phyloP scores from a whole-genome alignment of 352 stramenopile genomes.

The Pythium pyrilobum region DNA sequence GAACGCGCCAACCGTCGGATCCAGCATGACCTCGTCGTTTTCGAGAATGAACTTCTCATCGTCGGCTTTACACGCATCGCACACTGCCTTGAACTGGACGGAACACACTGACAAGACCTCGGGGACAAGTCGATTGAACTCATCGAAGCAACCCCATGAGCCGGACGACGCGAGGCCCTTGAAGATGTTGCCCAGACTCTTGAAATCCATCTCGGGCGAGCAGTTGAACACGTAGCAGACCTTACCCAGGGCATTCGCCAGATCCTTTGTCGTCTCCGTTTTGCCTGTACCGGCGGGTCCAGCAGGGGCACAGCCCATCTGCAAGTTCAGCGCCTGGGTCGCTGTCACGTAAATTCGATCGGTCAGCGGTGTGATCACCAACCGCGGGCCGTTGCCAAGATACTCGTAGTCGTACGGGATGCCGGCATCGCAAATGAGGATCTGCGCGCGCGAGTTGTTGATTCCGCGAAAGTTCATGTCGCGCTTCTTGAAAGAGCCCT shows the following conservation, averaged over 20 bases:
- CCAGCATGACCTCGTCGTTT: slow-evolving; percentile 90
- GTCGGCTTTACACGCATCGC: slow-evolving; percentile 93
- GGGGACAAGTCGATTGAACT: slow-evolving; percentile 95
- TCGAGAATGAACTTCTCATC: slow-evolving; percentile 92
- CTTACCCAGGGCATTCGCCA: slow-evolving; percentile 92
- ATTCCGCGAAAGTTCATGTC: slow-evolving; percentile 84
- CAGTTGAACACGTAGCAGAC: slow-evolving; percentile 96
- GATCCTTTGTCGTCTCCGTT: slow-evolving; percentile 95
- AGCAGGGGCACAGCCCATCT: slow-evolving; percentile 78
- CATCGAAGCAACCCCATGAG: slow-evolving; percentile 96
- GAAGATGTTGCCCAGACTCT: slow-evolving; percentile 96
- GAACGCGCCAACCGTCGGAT: slow-evolving; percentile 92
- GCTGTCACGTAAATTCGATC: slow-evolving; percentile 97
- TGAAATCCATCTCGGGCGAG: slow-evolving; percentile 96
- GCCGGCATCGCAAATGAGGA: slow-evolving; percentile 90
- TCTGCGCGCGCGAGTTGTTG: slow-evolving; percentile 77
- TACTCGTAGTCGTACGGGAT: slow-evolving; percentile 98
- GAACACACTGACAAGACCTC: slow-evolving; percentile 93
- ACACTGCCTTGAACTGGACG: slow-evolving; percentile 95
- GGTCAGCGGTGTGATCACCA: slow-evolving; percentile 95
- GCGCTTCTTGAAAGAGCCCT: slow-evolving; percentile 88
- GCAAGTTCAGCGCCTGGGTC: slow-evolving; percentile 93
- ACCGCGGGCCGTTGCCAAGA: slow-evolving; percentile 90
- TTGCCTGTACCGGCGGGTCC: slow-evolving; percentile 90
- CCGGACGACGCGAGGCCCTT: slow-evolving; percentile 93